These are phyloP conservation scores for Phytophthora capsici DNA, from an alignment of 352 stramenopile species.

Conservation along the genomic window DNA sequence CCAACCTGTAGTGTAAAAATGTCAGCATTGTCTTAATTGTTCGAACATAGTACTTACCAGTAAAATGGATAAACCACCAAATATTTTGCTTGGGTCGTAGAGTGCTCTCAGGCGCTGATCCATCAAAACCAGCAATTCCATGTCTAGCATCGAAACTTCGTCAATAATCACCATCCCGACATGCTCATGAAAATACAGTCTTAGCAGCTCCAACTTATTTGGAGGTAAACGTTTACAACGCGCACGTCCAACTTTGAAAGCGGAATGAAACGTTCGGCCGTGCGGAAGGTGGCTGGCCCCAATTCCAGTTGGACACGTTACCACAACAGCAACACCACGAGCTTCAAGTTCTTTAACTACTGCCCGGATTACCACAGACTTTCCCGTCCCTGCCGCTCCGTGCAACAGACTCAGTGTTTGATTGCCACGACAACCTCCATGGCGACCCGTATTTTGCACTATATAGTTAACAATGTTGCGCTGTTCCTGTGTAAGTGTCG, in stretches of 20 bases:
- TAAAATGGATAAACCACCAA: background rate
- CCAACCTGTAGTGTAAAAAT: constrained; percentile 1
- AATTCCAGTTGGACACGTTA: constrained; percentile 1
- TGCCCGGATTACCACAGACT: background rate
- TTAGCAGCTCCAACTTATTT: background rate
- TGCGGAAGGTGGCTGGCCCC: background rate
- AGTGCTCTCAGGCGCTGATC: constrained; percentile 1
- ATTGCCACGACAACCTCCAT: background rate
- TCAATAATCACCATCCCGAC: background rate
- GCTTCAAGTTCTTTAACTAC: background rate
- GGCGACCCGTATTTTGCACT: background rate
- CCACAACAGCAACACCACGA: background rate
- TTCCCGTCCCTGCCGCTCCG: background rate
- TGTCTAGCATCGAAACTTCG: background rate
- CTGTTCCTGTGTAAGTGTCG: background rate
- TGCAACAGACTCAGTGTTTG: background rate
- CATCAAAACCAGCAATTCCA: background rate
- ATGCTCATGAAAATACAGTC: background rate
- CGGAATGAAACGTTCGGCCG: background rate
- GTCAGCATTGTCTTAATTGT: background rate
- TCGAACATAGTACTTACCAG: constrained; percentile 4
- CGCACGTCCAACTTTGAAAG: background rate
- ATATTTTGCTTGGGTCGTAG: background rate
- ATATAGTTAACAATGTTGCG: background rate
- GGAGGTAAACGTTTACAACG: background rate